Conservation (phyloP, 768 basidiomycete genomes). For the Suillus variegatus region DNA sequence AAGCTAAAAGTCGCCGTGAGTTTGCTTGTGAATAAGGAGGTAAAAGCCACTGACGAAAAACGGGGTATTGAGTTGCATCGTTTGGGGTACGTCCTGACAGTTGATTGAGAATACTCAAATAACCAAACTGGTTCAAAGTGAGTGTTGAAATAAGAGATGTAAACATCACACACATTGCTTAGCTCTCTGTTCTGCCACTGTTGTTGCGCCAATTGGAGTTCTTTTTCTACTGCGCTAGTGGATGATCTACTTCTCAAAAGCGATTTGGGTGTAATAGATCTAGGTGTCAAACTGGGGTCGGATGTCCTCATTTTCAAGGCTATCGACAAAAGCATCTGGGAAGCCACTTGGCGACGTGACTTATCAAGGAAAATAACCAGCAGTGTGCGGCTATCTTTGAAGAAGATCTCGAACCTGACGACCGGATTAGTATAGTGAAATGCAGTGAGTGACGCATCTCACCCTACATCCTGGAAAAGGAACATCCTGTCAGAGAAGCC, state of each 20-base stretch:
- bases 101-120: slow-evolving; percentile 87
- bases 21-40: not conserved
- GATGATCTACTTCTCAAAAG: slow-evolving; percentile 21
- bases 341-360: slow-evolving; percentile 59
- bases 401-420: slow-evolving; percentile 83
- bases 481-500: slow-evolving; percentile 81
- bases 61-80: slow-evolving; percentile 93
- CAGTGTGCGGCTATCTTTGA: slow-evolving; percentile 88
- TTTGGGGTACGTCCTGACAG: slow-evolving; percentile 91
- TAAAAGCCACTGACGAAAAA: slow-evolving; percentile 63
- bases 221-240: slow-evolving; percentile 29
- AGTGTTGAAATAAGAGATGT: not conserved
- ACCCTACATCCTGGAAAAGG: slow-evolving; percentile 92
- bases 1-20: slow-evolving; percentile 50
- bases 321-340: slow-evolving; percentile 52
- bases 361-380: slow-evolving; percentile 80
- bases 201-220: slow-evolving; percentile 68
- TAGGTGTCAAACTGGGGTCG: slow-evolving; percentile 22
- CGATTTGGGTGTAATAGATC: slow-evolving; percentile 27
- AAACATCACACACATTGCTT: slow-evolving; percentile 69
- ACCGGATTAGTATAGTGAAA: not conserved
- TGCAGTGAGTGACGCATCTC: slow-evolving; percentile 32
- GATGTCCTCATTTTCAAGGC: slow-evolving; percentile 9
- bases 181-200: slow-evolving; percentile 91
- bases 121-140: slow-evolving; percentile 65